Percentiles rank a stretch among this genome's conserved stretches.
These are phyloP conservation scores for Phaseolus coccineus DNA, from an alignment of 331 rosid genomes.

Conservation along the genomic window DNA sequence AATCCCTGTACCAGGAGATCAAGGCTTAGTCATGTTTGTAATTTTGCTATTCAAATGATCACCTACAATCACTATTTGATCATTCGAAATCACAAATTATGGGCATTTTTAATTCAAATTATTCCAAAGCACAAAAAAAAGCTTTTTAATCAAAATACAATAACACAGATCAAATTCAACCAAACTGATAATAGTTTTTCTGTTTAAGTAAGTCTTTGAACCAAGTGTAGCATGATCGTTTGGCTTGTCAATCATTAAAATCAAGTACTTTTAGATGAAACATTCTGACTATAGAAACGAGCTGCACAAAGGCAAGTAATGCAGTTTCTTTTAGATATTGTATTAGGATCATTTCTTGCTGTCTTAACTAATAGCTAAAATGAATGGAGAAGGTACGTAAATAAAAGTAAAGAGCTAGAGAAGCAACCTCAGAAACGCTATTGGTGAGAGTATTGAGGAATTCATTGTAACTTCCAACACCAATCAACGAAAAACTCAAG, in stretches of 20 bases:
- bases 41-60: too few species aligned
- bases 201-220: too few species aligned
- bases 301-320: neutral
- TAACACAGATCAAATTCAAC: too few species aligned
- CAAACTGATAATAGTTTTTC: too few species aligned
- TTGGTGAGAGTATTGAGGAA: neutral
- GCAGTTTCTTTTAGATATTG: neutral
- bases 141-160: too few species aligned
- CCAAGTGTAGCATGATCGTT: neutral
- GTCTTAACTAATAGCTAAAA: neutral
- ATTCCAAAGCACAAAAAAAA: too few species aligned
- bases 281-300: neutral
- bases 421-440: neutral
- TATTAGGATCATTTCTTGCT: neutral
- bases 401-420: neutral
- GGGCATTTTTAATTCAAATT: too few species aligned
- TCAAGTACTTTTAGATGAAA: neutral
- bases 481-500: neutral
- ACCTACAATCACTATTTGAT: too few species aligned
- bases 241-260: neutral
- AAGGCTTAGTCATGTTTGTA: too few species aligned
- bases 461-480: neutral
- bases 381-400: neutral
- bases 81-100: too few species aligned
- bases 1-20: too few species aligned